Conservation (phyloP, 768 basidiomycete genomes). For the Lactifluus pinguis region DNA sequence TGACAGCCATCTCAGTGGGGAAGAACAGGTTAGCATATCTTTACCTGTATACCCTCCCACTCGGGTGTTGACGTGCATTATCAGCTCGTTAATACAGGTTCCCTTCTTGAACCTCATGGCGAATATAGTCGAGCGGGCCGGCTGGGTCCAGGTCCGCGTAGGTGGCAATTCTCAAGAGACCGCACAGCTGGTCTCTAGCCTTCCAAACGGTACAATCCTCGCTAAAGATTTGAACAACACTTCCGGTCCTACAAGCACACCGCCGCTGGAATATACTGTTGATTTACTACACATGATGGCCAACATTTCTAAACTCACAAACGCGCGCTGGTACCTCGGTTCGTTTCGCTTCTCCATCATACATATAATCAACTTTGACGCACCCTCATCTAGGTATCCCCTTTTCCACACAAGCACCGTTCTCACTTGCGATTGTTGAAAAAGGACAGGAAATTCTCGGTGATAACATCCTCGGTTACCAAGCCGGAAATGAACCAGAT, state of each 20-base stretch:
- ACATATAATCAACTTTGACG: not conserved
- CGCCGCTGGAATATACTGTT: constrained; percentile 51
- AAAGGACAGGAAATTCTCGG: constrained; percentile 54
- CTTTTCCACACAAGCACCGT: constrained; percentile 52
- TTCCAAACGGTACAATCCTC: constrained; percentile 42
- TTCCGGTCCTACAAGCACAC: constrained; percentile 53
- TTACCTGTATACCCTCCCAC: not conserved
- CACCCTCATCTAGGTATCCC: constrained; percentile 36
- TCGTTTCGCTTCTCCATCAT: constrained; percentile 19
- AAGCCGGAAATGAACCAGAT: constrained; percentile 77
- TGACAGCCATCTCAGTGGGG: constrained; percentile 34
- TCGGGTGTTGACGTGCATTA: not conserved
- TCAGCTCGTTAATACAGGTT: constrained; percentile 43
- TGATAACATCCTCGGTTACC: constrained; percentile 50
- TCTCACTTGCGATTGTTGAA: constrained; percentile 46
- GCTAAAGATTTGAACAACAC: constrained; percentile 35
- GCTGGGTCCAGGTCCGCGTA: constrained; percentile 52
- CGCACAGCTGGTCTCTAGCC: constrained; percentile 39
- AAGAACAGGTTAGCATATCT: constrained; percentile 27
- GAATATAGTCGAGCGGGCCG: constrained; percentile 55
- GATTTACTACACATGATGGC: constrained; percentile 60
- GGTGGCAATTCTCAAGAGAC: constrained; percentile 79
- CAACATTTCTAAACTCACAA: constrained; percentile 49
- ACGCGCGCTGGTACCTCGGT: constrained; percentile 59
- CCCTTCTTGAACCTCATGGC: constrained; percentile 73